Base-by-base conservation (phyloP, 352 stramenopile genomes). In the Saprolegnia diclina region DNA sequence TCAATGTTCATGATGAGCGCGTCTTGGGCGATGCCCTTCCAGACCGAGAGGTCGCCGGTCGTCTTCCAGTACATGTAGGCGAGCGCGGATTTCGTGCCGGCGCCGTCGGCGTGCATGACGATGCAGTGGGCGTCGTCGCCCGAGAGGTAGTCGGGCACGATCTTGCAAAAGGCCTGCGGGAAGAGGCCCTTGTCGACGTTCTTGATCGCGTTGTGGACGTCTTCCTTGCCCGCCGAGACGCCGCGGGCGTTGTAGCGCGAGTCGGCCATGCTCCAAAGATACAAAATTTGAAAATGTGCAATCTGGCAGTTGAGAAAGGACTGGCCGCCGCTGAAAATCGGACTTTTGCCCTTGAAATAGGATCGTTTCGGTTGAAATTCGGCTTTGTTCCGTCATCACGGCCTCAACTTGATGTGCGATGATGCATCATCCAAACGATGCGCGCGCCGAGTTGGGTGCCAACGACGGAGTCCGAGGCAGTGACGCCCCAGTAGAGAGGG, bases 11-110 rank as follows among this genome's bases (percentile, higher is more conserved):
- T 79, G 37, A 79, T 73, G 40, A 79, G 45, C 19, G 69, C 71
- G 26, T 79, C 74, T 65, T 79, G 74, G 7, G 74, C 74, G 21
- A 79, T 79, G 46, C 73, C 74, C 42, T 79, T 79, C 73, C 73
- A 79, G 11, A 79, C 73, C 4, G 24, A 66, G 16, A 77, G 55
- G 54, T 79, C 73, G 13, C 74, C 74, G 1, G 74, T 79, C 66
- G 78, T 75, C 56, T 76, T 78, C 72, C 73, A 79, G 59, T 79
- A 79, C 69, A 79, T 77, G 64, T 79, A 79, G 13, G 73, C 74
- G 10, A 79, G 52, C 10, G 64, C 42, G 11, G 70, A 77, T 42
- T 79, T 79, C 32, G 74, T 79, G 9, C 74, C 74, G 9, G 74
- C 74, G 38, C 74, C 74, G 48, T 79, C 74, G 18, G 74, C 74